These are phyloP conservation scores for Chalciporus sp. DNA, from an alignment of 1,284 basidiomycete species.

Conservation along the genomic window DNA sequence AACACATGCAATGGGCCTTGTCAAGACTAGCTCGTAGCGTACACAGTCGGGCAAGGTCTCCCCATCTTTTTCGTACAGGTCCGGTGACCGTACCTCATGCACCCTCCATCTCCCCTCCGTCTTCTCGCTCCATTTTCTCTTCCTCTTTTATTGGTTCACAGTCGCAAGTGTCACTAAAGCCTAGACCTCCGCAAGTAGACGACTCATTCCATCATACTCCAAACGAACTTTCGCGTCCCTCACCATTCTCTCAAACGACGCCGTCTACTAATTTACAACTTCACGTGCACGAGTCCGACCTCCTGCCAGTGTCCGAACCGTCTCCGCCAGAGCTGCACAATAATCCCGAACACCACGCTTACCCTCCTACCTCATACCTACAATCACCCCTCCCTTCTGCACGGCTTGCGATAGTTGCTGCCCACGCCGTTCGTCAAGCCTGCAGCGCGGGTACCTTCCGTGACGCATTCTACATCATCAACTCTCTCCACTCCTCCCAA, in stretches of 20 bases:
- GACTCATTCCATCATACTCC: neutral
- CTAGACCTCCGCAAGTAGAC: neutral
- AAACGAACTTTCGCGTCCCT: neutral
- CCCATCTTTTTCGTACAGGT: neutral
- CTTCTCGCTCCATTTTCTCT: conserved; percentile 11
- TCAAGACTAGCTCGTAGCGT: conserved; percentile 45
- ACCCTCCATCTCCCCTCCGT: neutral
- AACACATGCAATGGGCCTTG: conserved; percentile 66
- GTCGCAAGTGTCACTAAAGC: conserved; percentile 8
- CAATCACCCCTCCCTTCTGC: neutral
- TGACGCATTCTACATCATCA: conserved; percentile 59
- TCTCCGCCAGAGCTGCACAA: neutral
- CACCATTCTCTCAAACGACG: neutral
- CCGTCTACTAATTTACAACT: neutral
- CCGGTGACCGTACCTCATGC: neutral
- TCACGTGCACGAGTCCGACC: neutral
- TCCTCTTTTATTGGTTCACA: conserved; percentile 2
- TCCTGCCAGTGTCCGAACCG: no score
- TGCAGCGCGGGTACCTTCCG: conserved; percentile 44
- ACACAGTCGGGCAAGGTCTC: conserved; percentile 2
- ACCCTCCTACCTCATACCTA: conserved; percentile 1
- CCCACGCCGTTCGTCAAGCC: conserved; percentile 54
- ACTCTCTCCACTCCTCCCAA: conserved; percentile 53
- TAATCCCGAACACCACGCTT: neutral
- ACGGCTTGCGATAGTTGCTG: conserved; percentile 45